These are phyloP conservation scores for Odonthalia washingtoniensis DNA, from an alignment of 31 red algal species.

Conservation along the genomic window DNA sequence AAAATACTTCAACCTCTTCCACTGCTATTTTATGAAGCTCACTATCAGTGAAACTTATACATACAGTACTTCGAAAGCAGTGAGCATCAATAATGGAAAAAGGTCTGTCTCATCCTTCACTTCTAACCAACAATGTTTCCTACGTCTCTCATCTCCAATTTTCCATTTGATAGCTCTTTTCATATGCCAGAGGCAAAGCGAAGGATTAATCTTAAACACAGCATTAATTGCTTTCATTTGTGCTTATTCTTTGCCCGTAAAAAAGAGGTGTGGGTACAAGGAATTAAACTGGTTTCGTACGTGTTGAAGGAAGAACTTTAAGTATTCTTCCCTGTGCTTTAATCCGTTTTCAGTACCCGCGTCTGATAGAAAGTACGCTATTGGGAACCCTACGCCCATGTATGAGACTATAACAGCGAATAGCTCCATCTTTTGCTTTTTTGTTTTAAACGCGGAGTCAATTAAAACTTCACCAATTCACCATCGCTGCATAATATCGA, in stretches of 20 bases:
- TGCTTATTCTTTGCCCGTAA: constrained; percentile 16
- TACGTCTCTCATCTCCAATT: neutral
- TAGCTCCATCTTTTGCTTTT: neutral
- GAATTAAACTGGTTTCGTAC: neutral
- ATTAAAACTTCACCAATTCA: constrained; percentile 5
- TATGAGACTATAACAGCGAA: constrained; percentile 6
- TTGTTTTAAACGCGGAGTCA: constrained; percentile 10
- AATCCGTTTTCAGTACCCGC: neutral
- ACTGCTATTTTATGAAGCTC: neutral
- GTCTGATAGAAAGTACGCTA: neutral
- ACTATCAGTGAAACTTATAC: neutral
- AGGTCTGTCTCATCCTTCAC: neutral
- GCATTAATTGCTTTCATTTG: neutral
- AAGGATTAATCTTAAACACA: neutral
- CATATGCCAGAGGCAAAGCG: neutral
- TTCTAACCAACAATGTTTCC: neutral
- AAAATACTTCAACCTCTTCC: neutral
- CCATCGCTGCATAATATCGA: neutral
- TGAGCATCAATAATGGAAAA: neutral
- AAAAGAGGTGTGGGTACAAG: neutral
- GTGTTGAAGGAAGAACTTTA: neutral
- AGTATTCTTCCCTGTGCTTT: neutral
- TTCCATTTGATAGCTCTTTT: too few relatives aligned
- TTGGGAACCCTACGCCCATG: neutral
- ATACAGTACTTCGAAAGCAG: neutral